Evolutionary conservation across 2,329 filamentous ascomycete species (phyloP).

Genomic region (Geosmithia morbida): DNA sequence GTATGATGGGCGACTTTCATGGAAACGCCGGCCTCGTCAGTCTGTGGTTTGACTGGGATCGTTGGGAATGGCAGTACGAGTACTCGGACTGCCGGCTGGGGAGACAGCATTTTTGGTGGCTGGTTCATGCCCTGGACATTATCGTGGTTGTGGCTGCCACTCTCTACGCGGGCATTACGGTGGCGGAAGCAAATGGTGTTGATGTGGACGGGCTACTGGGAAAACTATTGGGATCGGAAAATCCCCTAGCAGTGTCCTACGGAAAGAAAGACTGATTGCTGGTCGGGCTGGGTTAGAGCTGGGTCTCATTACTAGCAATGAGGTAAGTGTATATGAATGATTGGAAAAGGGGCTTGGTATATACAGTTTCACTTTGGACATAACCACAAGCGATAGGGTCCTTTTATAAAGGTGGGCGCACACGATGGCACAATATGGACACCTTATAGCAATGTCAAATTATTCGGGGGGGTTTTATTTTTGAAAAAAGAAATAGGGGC

Average conservation of each 20-base stretch:
- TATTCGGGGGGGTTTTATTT: no score
- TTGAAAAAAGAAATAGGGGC: no score
- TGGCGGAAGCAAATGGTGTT: slow-evolving; percentile 15
- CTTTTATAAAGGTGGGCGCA: no score
- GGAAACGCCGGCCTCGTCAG: slow-evolving; percentile 83
- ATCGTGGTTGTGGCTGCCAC: slow-evolving; percentile 17
- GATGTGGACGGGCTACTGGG: slow-evolving; percentile 15
- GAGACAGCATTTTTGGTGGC: slow-evolving; percentile 90
- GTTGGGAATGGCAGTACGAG: slow-evolving; percentile 68
- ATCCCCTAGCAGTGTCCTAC: neutral
- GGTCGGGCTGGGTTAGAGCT: neutral
- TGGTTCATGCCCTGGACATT: slow-evolving; percentile 62
- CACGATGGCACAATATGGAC: no score
- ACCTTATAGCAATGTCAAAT: no score
- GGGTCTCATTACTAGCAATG: neutral
- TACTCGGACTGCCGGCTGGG: slow-evolving; percentile 69
- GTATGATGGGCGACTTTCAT: slow-evolving; percentile 97
- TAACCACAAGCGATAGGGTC: neutral
- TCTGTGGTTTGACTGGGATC: slow-evolving; percentile 68
- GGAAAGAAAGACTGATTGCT: neutral
- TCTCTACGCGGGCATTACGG: slow-evolving; percentile 8
- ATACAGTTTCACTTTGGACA: neutral
- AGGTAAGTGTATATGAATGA: neutral
- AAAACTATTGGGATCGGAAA: neutral
- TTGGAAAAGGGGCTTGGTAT: neutral